These are phyloP conservation scores for Beauveria asiatica DNA, from an alignment of 2,329 filamentous ascomycete species.

Conservation along the genomic window DNA sequence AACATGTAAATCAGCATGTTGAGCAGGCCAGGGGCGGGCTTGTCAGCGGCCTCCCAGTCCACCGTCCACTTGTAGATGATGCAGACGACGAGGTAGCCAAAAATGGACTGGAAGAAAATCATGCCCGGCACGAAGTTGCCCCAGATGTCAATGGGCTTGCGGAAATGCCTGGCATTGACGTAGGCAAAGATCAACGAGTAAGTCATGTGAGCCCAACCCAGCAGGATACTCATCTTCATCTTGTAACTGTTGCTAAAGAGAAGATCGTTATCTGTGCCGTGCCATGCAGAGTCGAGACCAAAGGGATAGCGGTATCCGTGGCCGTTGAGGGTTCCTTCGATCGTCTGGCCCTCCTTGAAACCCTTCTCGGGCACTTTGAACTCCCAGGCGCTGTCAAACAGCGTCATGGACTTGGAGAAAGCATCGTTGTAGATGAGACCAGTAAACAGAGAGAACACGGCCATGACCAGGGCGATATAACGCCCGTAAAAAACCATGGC, in stretches of 20 bases:
- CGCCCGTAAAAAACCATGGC: slow-evolving; percentile 98
- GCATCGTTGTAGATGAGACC: slow-evolving; percentile 96
- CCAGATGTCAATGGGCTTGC: slow-evolving; percentile 89
- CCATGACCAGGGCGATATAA: slow-evolving; percentile 98
- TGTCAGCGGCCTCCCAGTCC: slow-evolving; percentile 61
- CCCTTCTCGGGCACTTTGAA: slow-evolving; percentile 55
- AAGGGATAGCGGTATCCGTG: slow-evolving; percentile 85
- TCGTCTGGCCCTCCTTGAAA: slow-evolving; percentile 55
- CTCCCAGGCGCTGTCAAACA: slow-evolving; percentile 86
- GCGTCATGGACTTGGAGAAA: slow-evolving; percentile 85
- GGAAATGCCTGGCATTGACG: slow-evolving; percentile 91
- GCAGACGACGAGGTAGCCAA: slow-evolving; percentile 87
- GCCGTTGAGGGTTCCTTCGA: slow-evolving; percentile 58
- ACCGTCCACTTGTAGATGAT: slow-evolving; percentile 97
- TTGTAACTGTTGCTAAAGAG: slow-evolving; percentile 98
- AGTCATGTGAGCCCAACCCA: slow-evolving; percentile 98
- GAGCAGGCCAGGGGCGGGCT: slow-evolving; percentile 73
- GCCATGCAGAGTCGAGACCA: slow-evolving; percentile 93
- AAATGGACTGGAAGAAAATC: slow-evolving; percentile 99
- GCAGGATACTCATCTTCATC: slow-evolving; percentile 98
- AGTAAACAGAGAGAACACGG: slow-evolving; percentile 91
- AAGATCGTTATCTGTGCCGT: slow-evolving; percentile 88
- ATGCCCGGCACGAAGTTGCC: slow-evolving; percentile 96
- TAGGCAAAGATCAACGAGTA: slow-evolving; percentile 91
- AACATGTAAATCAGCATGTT: slow-evolving; percentile 99